phyloP scores from a whole-genome alignment of 2,329 filamentous ascomycete species.

The Sporothrix pseudoabietina region DNA sequence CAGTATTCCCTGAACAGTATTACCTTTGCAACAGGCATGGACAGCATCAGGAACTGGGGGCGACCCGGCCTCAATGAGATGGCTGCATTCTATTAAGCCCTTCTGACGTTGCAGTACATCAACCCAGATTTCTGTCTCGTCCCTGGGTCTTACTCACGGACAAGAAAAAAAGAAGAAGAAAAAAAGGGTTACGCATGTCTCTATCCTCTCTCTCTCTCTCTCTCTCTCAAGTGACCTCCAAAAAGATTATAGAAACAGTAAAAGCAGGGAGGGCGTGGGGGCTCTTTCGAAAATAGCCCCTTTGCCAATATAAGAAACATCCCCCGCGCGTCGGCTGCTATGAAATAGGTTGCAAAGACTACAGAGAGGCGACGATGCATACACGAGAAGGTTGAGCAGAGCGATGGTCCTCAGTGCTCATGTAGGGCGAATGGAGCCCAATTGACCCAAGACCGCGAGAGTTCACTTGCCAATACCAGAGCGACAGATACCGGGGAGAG shows the following conservation, averaged over 20 bases:
- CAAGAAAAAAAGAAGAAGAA: neutral
- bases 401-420: neutral
- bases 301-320: slow-evolving; percentile 7
- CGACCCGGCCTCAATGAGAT: neutral
- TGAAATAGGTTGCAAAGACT: neutral
- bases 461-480: neutral
- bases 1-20: neutral
- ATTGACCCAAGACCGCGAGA: neutral
- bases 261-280: neutral
- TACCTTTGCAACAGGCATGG: neutral
- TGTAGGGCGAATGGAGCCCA: neutral
- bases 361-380: neutral
- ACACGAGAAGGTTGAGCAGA: neutral
- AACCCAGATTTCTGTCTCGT: neutral
- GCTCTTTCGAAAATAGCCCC: neutral
- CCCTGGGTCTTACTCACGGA: neutral
- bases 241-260: neutral
- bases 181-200: neutral
- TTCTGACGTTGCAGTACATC: neutral
- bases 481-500: neutral
- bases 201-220: neutral
- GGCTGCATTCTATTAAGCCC: neutral
- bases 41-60: neutral
- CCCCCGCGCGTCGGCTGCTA: slow-evolving; percentile 3
- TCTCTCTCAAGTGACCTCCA: neutral